These are phyloP conservation scores for Fraxinus nigra DNA, from an alignment of 305 asterid genomes.

Conservation along the genomic window DNA sequence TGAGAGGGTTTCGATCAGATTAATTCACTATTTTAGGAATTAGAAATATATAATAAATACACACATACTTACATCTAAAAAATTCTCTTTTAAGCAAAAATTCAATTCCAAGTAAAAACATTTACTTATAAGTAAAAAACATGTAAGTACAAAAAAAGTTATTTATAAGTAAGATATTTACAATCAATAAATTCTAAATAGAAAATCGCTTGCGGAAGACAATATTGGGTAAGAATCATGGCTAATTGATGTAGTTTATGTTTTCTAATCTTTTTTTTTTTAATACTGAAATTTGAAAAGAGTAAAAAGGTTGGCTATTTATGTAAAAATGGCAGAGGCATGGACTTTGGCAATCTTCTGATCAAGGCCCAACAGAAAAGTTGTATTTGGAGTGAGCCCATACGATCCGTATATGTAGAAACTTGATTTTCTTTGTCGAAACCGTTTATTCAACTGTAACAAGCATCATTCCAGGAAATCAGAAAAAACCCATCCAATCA, in stretches of 20 bases:
- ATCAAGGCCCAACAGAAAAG: not conserved
- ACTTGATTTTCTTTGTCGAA: not conserved
- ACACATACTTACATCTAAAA: not conserved
- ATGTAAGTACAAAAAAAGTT: no score
- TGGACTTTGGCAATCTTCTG: not conserved
- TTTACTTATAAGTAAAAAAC: no score
- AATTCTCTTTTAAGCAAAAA: not conserved
- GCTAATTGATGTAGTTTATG: no score
- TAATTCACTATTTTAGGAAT: not conserved
- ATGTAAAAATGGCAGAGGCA: not conserved
- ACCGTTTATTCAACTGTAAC: slow-evolving; percentile 3
- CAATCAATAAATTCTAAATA: no score
- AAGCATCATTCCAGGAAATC: slow-evolving; percentile 14
- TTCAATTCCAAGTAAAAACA: not conserved
- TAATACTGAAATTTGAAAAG: not conserved
- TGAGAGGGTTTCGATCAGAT: not conserved
- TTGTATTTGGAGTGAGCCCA: not conserved
- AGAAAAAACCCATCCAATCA: not conserved
- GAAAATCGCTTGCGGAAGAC: no score
- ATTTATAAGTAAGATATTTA: no score
- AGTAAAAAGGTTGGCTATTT: not conserved
- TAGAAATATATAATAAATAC: not conserved
- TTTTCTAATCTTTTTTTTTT: no score
- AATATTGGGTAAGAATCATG: no score
- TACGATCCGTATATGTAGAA: not conserved